Conservation (phyloP, 768 basidiomycete genomes). For the Fomitopsis pulvina region DNA sequence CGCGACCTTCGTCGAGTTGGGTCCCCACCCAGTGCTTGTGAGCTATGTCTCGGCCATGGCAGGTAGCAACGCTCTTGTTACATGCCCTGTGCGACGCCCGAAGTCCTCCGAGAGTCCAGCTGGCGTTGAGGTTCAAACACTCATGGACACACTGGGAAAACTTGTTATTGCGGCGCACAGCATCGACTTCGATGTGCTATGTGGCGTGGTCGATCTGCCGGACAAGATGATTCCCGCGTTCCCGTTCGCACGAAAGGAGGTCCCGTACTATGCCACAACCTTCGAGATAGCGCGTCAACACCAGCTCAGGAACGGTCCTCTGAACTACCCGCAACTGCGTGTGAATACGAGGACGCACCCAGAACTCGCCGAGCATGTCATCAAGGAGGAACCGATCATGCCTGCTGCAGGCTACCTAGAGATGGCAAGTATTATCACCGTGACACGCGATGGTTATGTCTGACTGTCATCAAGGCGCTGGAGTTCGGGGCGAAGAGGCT, state of each 20-base stretch:
- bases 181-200: slow-evolving; percentile 27
- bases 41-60: slow-evolving; percentile 25
- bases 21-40: slow-evolving; percentile 33
- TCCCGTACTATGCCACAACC: slow-evolving; percentile 18
- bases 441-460: slow-evolving; percentile 2
- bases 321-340: slow-evolving; percentile 29
- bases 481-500: slow-evolving; percentile 27
- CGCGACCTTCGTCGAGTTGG: slow-evolving; percentile 31
- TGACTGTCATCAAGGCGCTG: slow-evolving; percentile 23
- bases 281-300: slow-evolving; percentile 16
- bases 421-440: slow-evolving; percentile 24
- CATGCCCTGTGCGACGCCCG: slow-evolving; percentile 24
- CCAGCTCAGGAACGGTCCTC: slow-evolving; percentile 25
- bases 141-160: slow-evolving; percentile 26
- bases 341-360: slow-evolving; percentile 33
- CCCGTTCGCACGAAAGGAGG: slow-evolving; percentile 25
- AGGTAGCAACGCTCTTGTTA: slow-evolving; percentile 12
- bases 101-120: slow-evolving; percentile 12
- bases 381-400: slow-evolving; percentile 39
- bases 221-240: slow-evolving; percentile 13
- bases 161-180: slow-evolving; percentile 25
- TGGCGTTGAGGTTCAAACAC: slow-evolving; percentile 18
- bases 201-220: slow-evolving; percentile 6
- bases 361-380: slow-evolving; percentile 36
- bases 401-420: slow-evolving; percentile 38